phyloP scores from a whole-genome alignment of 495 filamentous ascomycete species.

The Aspergillus affinis region DNA sequence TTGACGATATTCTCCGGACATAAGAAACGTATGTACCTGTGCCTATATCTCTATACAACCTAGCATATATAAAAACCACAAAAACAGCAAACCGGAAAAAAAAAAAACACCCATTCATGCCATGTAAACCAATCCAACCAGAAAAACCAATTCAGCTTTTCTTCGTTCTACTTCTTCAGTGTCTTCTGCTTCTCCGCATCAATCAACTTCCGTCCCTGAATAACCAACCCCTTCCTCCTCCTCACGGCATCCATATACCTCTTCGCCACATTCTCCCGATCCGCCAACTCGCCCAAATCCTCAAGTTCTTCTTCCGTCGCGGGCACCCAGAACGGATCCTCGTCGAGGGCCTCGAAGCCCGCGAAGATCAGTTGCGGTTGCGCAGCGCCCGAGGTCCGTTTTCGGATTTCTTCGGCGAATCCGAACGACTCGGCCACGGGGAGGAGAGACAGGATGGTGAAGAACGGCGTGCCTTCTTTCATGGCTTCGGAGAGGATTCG shows the following conservation, averaged over 20 bases:
- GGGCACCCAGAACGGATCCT: slow-evolving; percentile 98
- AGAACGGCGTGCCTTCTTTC: slow-evolving; percentile 95
- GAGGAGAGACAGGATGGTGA: slow-evolving; percentile 81
- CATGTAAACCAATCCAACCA: neutral
- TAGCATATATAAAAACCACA: no score
- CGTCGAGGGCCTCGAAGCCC: slow-evolving; percentile 82
- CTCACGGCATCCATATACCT: slow-evolving; percentile 90
- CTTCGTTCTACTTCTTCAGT: slow-evolving; percentile 70
- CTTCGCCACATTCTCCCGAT: slow-evolving; percentile 93
- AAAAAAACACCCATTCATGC: neutral
- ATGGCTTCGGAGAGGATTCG: slow-evolving; percentile 85
- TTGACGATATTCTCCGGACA: no score
- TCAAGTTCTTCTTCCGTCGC: slow-evolving; percentile 96
- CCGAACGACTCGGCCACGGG: slow-evolving; percentile 95
- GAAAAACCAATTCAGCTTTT: neutral
- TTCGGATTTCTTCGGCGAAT: slow-evolving; percentile 93
- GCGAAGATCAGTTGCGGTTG: slow-evolving; percentile 90
- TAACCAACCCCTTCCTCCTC: slow-evolving; percentile 78
- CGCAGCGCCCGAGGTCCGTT: slow-evolving; percentile 85
- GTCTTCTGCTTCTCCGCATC: slow-evolving; percentile 99
- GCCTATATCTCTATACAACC: no score
- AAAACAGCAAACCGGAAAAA: no score
- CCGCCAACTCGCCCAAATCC: slow-evolving; percentile 90
- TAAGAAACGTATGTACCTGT: no score
- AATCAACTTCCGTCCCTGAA: slow-evolving; percentile 77